Base-by-base conservation (phyloP, 78 protist genomes). In the Mantamonas sphyraenae region DNA sequence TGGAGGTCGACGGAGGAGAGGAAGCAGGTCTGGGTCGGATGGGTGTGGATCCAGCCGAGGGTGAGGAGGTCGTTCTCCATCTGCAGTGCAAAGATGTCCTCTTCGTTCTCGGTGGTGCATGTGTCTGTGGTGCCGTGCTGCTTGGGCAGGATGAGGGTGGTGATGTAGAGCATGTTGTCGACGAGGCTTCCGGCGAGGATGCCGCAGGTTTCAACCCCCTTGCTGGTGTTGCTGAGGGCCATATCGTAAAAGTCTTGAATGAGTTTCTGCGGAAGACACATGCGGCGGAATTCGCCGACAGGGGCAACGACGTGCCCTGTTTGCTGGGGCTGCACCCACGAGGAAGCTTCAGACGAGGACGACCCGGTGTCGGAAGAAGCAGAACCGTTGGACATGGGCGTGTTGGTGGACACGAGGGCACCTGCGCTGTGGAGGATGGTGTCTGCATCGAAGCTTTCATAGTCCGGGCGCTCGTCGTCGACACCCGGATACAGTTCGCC, bases 41-140 rank as follows among this genome's bases (percentile, higher is more conserved):
- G 86, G 0, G 86, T 85, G 39, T 85, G 90, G 5, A 85, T 80
- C 90, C 90, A 85, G 37, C 90, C 90, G n/a, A 85, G 43, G 19
- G 86, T 76, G 35, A 85, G 37, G 22, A 85, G 40, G 51, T 80
- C 85, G 51, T 81, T 45, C 58, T 55, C 73, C 26, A 57, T 28
- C 72, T 76, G 84, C 61, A 56, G 76, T 42, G 68, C 77, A 28
- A 80, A 73, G 35, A 85, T 38, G 42, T 40, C 76, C 39, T 85
- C 87, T 51, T 85, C 90, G 33, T 81, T 70, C n/a, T 34, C 37
- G 16, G 82, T 85, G 33, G 66, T 50, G 64, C 83, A 75, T 5
- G 86, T 79, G 71, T 85, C 86, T 0, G 84, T 24, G 0, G 85
- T 74, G 53, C 84, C 90, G 37, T 69, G 74, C 63, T 85, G 90